phyloP scores from a whole-genome alignment of 139 green algal species.

The Microglena sp. region DNA sequence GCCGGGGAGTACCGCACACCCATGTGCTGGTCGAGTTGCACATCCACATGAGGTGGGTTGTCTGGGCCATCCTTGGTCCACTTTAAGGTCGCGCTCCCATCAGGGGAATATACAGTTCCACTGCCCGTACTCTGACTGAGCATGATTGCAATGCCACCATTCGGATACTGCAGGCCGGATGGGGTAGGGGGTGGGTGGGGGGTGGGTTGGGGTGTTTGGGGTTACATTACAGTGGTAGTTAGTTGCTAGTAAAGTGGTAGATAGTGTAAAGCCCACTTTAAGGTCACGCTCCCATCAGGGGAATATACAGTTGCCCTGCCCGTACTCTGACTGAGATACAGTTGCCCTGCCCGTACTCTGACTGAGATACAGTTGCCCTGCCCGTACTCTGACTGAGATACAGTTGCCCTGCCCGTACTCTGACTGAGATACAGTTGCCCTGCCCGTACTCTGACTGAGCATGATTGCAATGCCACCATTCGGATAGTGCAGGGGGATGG shows the following conservation, averaged over 20 bases:
- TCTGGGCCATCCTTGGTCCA: background rate
- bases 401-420: too few relatives aligned
- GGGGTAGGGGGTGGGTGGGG: too few relatives aligned
- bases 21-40: background rate
- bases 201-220: too few relatives aligned
- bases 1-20: background rate
- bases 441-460: background rate
- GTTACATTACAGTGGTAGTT: too few relatives aligned
- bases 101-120: background rate
- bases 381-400: too few relatives aligned
- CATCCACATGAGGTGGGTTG: background rate
- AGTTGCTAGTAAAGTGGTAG: too few relatives aligned
- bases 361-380: too few relatives aligned
- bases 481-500: constrained; percentile 35
- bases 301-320: background rate
- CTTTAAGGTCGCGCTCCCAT: background rate
- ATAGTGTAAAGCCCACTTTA: too few relatives aligned
- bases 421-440: too few relatives aligned
- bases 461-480: constrained; percentile 8
- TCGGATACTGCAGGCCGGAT: constrained; percentile 35
- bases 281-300: background rate
- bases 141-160: constrained; percentile 6
- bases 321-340: too few relatives aligned
- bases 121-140: background rate
- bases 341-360: too few relatives aligned